Base-by-base conservation (phyloP, 225 moss, liverwort and hornwort species). In the Bryoerythrophyllum caledonicum region DNA sequence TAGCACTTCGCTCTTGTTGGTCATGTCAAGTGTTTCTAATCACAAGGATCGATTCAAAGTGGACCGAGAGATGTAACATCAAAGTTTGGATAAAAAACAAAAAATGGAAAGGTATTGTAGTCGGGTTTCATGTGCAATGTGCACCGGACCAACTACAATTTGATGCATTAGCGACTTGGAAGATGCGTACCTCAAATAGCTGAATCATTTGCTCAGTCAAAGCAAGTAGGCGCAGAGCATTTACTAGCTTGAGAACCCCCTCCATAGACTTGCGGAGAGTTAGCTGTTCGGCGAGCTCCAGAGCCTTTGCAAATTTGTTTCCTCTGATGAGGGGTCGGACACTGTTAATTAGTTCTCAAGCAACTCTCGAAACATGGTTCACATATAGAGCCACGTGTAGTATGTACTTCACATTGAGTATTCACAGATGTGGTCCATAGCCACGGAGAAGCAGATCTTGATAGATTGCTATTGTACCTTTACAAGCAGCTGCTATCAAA, bases 261-360 rank as follows among this genome's bases (percentile, higher is more conserved):
- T 99, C 91, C 85, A 94, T 79, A 27, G 97, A 94, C 72, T 91
- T 99, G 74, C 94, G 82, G 2, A 99, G 86, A 44, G 90, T 89
- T 34, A 99, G 87, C 82, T 91, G 91, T 37, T 77, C 84, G 70
- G 88, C 91, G 43, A 99, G 80, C 78, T 99, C 97, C 82, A 94
- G 77, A 10, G 97, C 97, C 78, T 90, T 86, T 20, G 92, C 93
- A 74, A 99, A 86, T 79, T 90, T 99, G 48, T 94, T 93, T 51
- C 97, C 97, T 99, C 83, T 0, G 30, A 53, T 59, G 17, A 23
- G 6, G 67, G 16, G 23, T 24, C 34, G 8, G 7, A 3, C 1
- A 38, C 20, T 60, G 54, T 81, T 23, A 54, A n/a, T 11, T 7
- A n/a, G 4, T 26, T 26, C 14, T 37, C 53, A 4, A 53, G 28